Evolutionary conservation across 2,329 filamentous ascomycete genomes (phyloP).

Genomic region (Hypoxylon sp.): DNA sequence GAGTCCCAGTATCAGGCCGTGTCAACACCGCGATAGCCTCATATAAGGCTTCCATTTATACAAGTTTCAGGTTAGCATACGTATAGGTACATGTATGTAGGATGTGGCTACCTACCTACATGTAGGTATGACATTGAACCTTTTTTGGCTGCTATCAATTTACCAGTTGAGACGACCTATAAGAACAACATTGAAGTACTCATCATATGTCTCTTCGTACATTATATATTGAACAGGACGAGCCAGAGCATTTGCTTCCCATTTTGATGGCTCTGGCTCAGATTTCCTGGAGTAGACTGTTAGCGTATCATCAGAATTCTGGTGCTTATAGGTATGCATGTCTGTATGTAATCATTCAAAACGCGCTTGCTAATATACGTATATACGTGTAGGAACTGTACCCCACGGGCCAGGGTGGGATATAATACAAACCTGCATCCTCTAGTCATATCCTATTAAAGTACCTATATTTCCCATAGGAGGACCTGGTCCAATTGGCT

Average conservation of each 20-base stretch:
- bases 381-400: constrained; percentile 13
- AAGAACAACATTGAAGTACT: not conserved
- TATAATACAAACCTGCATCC: constrained; percentile 10
- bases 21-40: not conserved
- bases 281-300: not conserved
- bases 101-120: too few species aligned
- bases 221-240: not conserved
- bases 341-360: not conserved
- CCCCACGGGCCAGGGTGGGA: constrained; percentile 29
- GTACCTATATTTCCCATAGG: not conserved
- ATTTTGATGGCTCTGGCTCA: not conserved
- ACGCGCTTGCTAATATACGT: not conserved
- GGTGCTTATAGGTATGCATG: not conserved
- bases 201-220: not conserved
- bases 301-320: not conserved
- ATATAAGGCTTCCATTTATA: not conserved
- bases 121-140: not conserved
- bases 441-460: not conserved
- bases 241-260: not conserved
- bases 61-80: not conserved
- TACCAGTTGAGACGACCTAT: not conserved
- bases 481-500: not conserved
- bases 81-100: not conserved
- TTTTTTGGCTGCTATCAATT: not conserved
- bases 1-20: not conserved